Percentiles rank a stretch among this genome's conserved stretches.
These are phyloP conservation scores for Cymbomonas tetramitiformis DNA, from an alignment of 139 green algal species.

Conservation along the genomic window DNA sequence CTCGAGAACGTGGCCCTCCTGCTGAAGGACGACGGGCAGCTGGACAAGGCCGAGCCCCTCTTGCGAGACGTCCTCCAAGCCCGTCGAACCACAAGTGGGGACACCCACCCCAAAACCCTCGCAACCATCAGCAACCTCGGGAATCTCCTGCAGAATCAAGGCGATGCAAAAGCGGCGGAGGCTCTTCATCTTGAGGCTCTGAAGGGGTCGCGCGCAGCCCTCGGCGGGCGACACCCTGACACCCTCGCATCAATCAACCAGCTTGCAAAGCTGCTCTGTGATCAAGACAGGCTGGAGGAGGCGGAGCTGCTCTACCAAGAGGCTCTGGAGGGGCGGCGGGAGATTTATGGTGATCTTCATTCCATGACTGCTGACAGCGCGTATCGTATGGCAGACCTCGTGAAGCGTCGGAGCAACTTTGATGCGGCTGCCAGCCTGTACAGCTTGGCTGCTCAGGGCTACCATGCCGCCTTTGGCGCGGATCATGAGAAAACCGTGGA, in stretches of 20 bases:
- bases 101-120: not conserved
- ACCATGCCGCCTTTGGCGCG: too few species aligned
- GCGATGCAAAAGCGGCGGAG: not conserved
- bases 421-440: too few species aligned
- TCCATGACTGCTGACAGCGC: not conserved
- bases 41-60: constrained; percentile 6
- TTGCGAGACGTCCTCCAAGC: not conserved
- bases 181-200: constrained; percentile 1
- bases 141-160: not conserved
- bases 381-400: constrained; percentile 5
- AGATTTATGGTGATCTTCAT: constrained; percentile 3
- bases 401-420: too few species aligned
- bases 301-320: constrained; percentile 9
- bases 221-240: constrained; percentile 17
- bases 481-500: too few species aligned
- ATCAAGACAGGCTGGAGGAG: not conserved
- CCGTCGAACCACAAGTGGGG: not conserved
- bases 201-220: not conserved
- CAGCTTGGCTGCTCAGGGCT: too few species aligned
- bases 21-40: not conserved
- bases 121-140: constrained; percentile 17
- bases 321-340: not conserved
- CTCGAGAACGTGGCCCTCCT: constrained; percentile 10
- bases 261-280: constrained; percentile 5
- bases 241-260: constrained; percentile 11